These are phyloP conservation scores for Salix brachista DNA, from an alignment of 345 rosid species.

Conservation along the genomic window DNA sequence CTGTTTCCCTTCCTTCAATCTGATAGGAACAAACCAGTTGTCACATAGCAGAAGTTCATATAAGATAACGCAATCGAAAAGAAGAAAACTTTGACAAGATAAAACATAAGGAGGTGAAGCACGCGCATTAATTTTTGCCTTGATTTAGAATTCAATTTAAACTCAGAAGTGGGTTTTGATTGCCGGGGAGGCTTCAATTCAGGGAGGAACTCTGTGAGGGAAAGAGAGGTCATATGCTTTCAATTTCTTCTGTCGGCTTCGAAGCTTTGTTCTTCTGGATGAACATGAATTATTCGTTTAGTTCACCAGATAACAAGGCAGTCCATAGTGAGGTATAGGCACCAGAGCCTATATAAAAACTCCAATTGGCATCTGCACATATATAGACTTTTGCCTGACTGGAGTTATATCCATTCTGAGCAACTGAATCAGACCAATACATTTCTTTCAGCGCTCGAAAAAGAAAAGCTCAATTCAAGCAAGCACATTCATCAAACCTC, in stretches of 20 bases:
- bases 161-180: conserved; percentile 30
- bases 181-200: conserved; percentile 43
- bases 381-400: background rate
- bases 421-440: background rate
- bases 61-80: background rate
- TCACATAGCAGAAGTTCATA: background rate
- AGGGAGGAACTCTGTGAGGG: conserved; percentile 74
- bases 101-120: background rate
- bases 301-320: background rate
- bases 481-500: background rate
- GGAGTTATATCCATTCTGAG: too few species aligned
- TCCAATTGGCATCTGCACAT: background rate
- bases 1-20: conserved; percentile 64
- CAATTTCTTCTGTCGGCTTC: conserved; percentile 62
- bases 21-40: conserved; percentile 21
- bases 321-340: background rate
- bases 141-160: conserved; percentile 69
- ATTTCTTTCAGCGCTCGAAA: background rate
- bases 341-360: background rate
- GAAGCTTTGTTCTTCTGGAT: conserved; percentile 48
- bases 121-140: conserved; percentile 62
- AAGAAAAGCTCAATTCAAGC: background rate
- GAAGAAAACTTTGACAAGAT: background rate
- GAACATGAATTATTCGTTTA: background rate
- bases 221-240: conserved; percentile 63